phyloP scores from a whole-genome alignment of 495 filamentous ascomycete genomes.

The Xanthoparmelia taractica region DNA sequence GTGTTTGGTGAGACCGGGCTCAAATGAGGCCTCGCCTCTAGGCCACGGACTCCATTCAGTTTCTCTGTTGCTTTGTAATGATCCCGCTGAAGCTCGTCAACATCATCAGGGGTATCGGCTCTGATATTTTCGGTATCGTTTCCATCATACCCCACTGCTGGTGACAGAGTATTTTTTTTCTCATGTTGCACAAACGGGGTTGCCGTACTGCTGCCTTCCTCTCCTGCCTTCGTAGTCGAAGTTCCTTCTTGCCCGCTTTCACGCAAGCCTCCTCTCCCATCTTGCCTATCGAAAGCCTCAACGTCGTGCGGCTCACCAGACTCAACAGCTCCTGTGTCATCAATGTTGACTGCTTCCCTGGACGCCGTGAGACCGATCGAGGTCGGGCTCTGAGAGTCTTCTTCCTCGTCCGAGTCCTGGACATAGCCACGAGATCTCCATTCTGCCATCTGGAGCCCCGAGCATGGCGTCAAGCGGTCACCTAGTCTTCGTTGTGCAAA shows the following conservation, averaged over 20 bases:
- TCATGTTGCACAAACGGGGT: neutral
- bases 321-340: neutral
- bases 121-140: neutral
- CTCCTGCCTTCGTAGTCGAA: neutral
- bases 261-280: neutral
- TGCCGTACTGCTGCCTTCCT: neutral
- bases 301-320: neutral
- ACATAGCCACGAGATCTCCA: constrained; percentile 57
- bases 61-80: constrained; percentile 13
- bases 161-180: neutral
- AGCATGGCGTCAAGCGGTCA: constrained; percentile 16
- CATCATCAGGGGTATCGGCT: neutral
- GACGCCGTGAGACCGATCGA: constrained; percentile 12
- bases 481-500: neutral
- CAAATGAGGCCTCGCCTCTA: neutral
- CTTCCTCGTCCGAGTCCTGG: constrained; percentile 54
- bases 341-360: neutral
- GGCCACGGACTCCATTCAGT: neutral
- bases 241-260: neutral
- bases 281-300: neutral
- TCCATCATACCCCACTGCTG: neutral
- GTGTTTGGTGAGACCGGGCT: neutral
- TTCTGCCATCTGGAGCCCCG: constrained; percentile 45
- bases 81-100: constrained; percentile 25
- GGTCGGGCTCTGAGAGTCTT: constrained; percentile 26